phyloP scores from a whole-genome alignment of 2,329 filamentous ascomycete species.

The Monosporascus sp. region DNA sequence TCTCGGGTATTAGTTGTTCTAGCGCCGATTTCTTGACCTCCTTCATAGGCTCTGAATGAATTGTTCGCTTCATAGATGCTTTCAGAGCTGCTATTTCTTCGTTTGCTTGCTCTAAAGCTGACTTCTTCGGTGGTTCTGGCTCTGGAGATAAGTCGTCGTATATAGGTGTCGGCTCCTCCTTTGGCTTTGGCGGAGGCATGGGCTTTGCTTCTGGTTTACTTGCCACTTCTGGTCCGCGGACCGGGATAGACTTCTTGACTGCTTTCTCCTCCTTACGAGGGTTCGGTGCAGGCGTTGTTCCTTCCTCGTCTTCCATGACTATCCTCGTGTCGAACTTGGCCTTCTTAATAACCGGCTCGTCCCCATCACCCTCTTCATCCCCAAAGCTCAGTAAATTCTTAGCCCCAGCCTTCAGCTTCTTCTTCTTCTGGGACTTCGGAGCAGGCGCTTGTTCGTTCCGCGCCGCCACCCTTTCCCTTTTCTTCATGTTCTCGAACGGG shows the following conservation, averaged over 20 bases:
- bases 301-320: slow-evolving; percentile 54
- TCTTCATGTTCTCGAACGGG: slow-evolving; percentile 77
- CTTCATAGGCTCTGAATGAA: slow-evolving; percentile 43
- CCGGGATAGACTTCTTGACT: slow-evolving; percentile 23
- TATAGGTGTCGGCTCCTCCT: slow-evolving; percentile 16
- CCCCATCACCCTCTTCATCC: slow-evolving; percentile 60
- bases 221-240: slow-evolving; percentile 17
- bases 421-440: slow-evolving; percentile 49
- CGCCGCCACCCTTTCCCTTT: slow-evolving; percentile 54
- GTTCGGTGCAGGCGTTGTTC: slow-evolving; percentile 24
- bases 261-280: slow-evolving; percentile 20
- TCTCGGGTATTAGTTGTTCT: slow-evolving; percentile 70
- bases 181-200: slow-evolving; percentile 11
- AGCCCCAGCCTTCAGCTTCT: slow-evolving; percentile 63
- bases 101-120: slow-evolving; percentile 64
- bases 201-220: slow-evolving; percentile 13
- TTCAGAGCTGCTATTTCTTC: slow-evolving; percentile 78
- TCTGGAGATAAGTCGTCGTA: slow-evolving; percentile 32
- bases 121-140: slow-evolving; percentile 35
- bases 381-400: slow-evolving; percentile 78
- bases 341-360: slow-evolving; percentile 63
- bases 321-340: slow-evolving; percentile 75
- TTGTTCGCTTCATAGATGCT: slow-evolving; percentile 71
- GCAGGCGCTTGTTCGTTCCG: slow-evolving; percentile 41
- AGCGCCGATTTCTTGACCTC: slow-evolving; percentile 63